These are phyloP conservation scores for Aureobasidium musti DNA, from an alignment of 2,329 filamentous ascomycete genomes.

Conservation along the genomic window DNA sequence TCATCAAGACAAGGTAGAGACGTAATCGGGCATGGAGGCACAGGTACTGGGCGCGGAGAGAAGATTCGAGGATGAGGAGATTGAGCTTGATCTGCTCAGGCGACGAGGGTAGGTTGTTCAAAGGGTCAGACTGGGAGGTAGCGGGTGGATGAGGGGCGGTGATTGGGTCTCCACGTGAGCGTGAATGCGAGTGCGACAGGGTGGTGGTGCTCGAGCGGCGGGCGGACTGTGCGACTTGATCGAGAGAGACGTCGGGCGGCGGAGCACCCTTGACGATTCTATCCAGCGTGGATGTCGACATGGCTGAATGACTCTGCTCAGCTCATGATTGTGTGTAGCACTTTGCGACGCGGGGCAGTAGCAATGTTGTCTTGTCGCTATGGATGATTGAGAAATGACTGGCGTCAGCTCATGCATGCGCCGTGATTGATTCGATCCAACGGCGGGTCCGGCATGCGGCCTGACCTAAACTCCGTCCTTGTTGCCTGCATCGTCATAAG, in stretches of 20 bases:
- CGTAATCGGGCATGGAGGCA: conserved; percentile 83
- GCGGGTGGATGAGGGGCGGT: conserved; percentile 43
- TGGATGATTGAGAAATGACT: background rate
- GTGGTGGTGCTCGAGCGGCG: conserved; percentile 48
- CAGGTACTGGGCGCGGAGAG: conserved; percentile 88
- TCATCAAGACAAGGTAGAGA: conserved; percentile 90
- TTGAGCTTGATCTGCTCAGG: conserved; percentile 98
- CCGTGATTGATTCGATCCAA: conserved; percentile 6
- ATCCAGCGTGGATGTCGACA: conserved; percentile 59
- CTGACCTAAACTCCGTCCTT: conserved; percentile 11
- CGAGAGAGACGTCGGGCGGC: conserved; percentile 57
- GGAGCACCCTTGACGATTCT: conserved; percentile 91
- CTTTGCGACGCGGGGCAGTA: background rate
- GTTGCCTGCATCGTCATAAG: conserved; percentile 16
- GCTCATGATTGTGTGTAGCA: conserved; percentile 18
- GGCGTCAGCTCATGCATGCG: background rate
- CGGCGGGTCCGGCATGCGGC: background rate
- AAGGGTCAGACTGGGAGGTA: conserved; percentile 61
- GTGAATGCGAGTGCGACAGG: conserved; percentile 43
- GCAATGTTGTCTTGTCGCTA: background rate
- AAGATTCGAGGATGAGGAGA: conserved; percentile 93
- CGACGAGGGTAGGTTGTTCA: conserved; percentile 80
- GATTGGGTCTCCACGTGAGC: conserved; percentile 33
- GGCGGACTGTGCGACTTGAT: conserved; percentile 45
- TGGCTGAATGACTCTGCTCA: conserved; percentile 3